Base-by-base conservation (phyloP, 768 basidiomycete species). In the Russula virescens region DNA sequence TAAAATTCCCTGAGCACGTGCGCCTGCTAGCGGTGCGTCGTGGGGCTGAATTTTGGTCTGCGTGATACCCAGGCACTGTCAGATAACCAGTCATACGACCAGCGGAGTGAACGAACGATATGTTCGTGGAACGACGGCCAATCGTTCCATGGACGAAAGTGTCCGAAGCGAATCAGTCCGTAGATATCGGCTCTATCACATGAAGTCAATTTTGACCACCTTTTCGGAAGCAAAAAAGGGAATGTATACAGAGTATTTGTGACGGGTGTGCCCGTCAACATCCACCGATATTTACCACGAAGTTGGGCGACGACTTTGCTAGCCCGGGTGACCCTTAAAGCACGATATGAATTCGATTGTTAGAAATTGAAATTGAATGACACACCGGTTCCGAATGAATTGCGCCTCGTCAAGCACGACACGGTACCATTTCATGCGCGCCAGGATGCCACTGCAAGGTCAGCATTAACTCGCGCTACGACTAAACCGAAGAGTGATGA, bases 331-430 rank as follows among this genome's bases (percentile, higher is more conserved):
- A 74, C 72, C 40, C 83, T 85, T n/a, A 45, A 34, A 18, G 9
- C 28, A 34, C 47, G 46, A 23, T 10, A 26, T 42, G 34, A 48
- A 50, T 23, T 46, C 14, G 26, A 28, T 53, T 19, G 51, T 43
- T 19, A 31, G 48, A 3, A 11, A 55, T 42, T 42, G 18, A 57
- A 11, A 53, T 55, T 50, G 26, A 55, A 42, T 58, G n/a, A 42
- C 62, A 5, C 38, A 81, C 80, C 86, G 78, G 67, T 88, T 89
- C 26, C 87, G 80, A 65, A 88, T 86, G 68, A 84, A 86, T 68
- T 89, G 89, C 0, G 88, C 87, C 70, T 94, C 91, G 67, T 94
- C 91, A 4, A 88, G 80, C 59, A 92, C 76, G 34, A 85, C 82
- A 9, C 90, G 81, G 68, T 81, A 87, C 76, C 86, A 94, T 31